Evolutionary conservation across 495 filamentous ascomycete genomes (phyloP).

Genomic region (Podospora pseudopauciseta): DNA sequence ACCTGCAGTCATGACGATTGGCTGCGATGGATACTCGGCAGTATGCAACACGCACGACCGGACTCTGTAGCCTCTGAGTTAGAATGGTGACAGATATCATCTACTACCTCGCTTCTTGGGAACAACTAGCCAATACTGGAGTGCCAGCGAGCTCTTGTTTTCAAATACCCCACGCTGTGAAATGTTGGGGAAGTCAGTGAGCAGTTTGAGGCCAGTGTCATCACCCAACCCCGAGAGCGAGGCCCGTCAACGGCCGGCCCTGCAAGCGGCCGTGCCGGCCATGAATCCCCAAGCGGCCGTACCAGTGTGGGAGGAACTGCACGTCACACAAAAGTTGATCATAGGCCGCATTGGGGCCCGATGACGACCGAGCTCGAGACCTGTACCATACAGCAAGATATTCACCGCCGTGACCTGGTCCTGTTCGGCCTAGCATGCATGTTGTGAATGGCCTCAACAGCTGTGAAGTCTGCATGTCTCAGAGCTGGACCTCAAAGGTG

Average conservation of each 20-base stretch:
- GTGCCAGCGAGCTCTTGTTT: neutral
- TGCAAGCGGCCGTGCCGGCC: neutral
- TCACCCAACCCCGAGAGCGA: slow-evolving; percentile 8
- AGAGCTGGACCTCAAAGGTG: slow-evolving; percentile 3
- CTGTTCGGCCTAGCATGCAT: neutral
- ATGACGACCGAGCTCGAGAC: neutral
- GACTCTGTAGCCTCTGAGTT: neutral
- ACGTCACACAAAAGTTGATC: slow-evolving; percentile 4
- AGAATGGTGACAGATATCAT: neutral
- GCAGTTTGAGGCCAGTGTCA: slow-evolving; percentile 18
- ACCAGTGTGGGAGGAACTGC: neutral
- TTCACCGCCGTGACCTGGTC: neutral
- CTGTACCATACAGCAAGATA: neutral
- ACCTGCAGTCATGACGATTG: neutral
- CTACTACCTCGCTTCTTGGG: neutral
- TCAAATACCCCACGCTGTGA: neutral
- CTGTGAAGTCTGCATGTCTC: slow-evolving; percentile 18
- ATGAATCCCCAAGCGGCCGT: neutral
- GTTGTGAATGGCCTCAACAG: slow-evolving; percentile 7
- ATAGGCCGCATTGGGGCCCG: neutral
- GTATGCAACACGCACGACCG: slow-evolving; percentile 1
- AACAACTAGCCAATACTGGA: neutral
- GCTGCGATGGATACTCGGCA: neutral
- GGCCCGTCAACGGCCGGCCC: slow-evolving; percentile 7
- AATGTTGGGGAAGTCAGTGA: neutral